Conservation (phyloP, 441 rosid species). For the Arabidopsis hybrid region DNA sequence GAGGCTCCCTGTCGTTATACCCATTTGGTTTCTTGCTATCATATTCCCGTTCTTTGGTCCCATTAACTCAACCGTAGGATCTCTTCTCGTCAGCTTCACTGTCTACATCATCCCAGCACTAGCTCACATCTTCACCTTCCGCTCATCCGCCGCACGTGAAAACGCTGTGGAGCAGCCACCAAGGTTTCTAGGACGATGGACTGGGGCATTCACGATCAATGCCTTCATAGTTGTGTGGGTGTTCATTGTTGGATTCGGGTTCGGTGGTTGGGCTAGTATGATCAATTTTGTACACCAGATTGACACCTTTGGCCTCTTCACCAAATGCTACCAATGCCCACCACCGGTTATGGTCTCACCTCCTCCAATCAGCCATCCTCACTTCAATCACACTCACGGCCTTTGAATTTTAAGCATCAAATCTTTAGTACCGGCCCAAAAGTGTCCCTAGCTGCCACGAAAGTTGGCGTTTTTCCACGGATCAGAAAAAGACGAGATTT, state of each 20-base stretch:
- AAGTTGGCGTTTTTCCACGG: slow-evolving; percentile 21
- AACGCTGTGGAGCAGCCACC: slow-evolving; percentile 74
- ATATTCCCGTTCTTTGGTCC: slow-evolving; percentile 81
- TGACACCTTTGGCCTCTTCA: slow-evolving; percentile 73
- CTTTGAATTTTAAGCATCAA: slow-evolving; percentile 41
- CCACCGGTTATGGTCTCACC: slow-evolving; percentile 39
- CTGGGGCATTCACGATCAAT: slow-evolving; percentile 61
- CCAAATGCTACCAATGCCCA: slow-evolving; percentile 74
- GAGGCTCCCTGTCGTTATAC: slow-evolving; percentile 68
- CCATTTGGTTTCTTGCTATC: slow-evolving; percentile 74
- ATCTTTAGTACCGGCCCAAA: not conserved
- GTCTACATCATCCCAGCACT: slow-evolving; percentile 79
- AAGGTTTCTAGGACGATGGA: slow-evolving; percentile 61
- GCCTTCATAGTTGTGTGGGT: slow-evolving; percentile 70
- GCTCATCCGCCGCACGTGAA: slow-evolving; percentile 69
- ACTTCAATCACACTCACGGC: slow-evolving; percentile 55
- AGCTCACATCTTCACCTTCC: slow-evolving; percentile 69
- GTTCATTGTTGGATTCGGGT: slow-evolving; percentile 66
- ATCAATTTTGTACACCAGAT: slow-evolving; percentile 67
- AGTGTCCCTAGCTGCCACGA: slow-evolving; percentile 9
- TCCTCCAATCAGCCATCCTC: slow-evolving; percentile 55
- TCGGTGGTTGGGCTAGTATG: slow-evolving; percentile 79
- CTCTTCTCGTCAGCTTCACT: slow-evolving; percentile 82
- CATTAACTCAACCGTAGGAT: slow-evolving; percentile 72
- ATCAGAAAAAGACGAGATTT: not conserved